Conservation (phyloP, 164 flowering plant genomes). For the Buxus sempervirens region DNA sequence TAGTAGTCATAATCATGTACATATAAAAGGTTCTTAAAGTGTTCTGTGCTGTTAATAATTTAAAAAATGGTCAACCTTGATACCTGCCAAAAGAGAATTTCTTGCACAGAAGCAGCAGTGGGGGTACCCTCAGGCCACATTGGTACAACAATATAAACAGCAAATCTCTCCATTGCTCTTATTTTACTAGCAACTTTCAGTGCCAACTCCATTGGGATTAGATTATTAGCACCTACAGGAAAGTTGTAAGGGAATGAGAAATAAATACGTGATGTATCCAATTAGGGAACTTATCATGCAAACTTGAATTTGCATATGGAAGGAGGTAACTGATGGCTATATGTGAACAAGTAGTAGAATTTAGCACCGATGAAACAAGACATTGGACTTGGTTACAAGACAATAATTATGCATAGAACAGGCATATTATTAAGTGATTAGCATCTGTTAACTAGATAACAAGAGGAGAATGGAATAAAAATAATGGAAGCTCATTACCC, state of each 20-base stretch:
- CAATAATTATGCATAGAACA: background rate
- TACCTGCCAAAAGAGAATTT: slow-evolving; percentile 83
- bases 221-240: slow-evolving; percentile 61
- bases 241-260: slow-evolving; percentile 4
- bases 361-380: background rate
- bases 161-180: slow-evolving; percentile 60
- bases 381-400: background rate
- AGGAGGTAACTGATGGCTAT: background rate
- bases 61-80: background rate
- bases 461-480: background rate
- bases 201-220: slow-evolving; percentile 72
- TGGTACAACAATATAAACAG: slow-evolving; percentile 64
- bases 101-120: slow-evolving; percentile 56
- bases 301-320: background rate
- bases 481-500: background rate
- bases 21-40: background rate
- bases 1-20: background rate
- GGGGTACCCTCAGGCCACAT: slow-evolving; percentile 87
- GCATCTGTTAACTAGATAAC: no score
- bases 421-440: background rate
- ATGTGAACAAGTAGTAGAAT: background rate
- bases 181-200: slow-evolving; percentile 68
- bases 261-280: slow-evolving; percentile 17
- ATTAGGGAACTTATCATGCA: background rate
- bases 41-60: background rate